Conservation (phyloP, 176 grass and related monocot genomes). For the Eragrostis nindensis region DNA sequence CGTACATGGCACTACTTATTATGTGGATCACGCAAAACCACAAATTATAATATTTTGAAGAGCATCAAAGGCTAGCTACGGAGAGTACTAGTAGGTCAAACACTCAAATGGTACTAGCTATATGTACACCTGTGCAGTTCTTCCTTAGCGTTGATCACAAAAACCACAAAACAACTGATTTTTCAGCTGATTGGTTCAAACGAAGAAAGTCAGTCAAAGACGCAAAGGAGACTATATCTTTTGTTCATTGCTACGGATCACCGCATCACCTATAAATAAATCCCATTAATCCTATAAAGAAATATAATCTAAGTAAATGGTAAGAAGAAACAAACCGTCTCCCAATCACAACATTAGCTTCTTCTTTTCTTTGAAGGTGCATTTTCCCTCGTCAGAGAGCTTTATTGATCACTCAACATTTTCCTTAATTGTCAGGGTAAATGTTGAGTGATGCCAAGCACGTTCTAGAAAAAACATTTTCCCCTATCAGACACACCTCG, state of each 20-base stretch:
- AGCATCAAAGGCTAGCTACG: too few relatives aligned
- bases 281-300: not conserved
- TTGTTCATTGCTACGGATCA: not conserved
- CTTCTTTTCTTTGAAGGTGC: too few relatives aligned
- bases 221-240: not conserved
- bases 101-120: not conserved
- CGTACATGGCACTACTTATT: too few relatives aligned
- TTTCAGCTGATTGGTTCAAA: not conserved
- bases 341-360: too few relatives aligned
- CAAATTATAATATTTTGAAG: not conserved
- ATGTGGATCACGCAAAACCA: not conserved
- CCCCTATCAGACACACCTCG: too few relatives aligned
- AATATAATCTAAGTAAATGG: too few relatives aligned
- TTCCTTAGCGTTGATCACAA: not conserved
- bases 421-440: too few relatives aligned
- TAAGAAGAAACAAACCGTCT: too few relatives aligned
- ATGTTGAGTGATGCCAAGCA: too few relatives aligned
- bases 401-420: too few relatives aligned
- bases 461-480: too few relatives aligned
- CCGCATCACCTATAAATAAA: not conserved
- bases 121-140: not conserved
- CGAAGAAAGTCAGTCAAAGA: not conserved
- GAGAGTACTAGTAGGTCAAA: constrained; percentile 1
- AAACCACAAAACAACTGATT: not conserved
- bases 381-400: too few relatives aligned